Evolutionary conservation across 306 rosid species (phyloP).

Genomic region (Myrica gale): DNA sequence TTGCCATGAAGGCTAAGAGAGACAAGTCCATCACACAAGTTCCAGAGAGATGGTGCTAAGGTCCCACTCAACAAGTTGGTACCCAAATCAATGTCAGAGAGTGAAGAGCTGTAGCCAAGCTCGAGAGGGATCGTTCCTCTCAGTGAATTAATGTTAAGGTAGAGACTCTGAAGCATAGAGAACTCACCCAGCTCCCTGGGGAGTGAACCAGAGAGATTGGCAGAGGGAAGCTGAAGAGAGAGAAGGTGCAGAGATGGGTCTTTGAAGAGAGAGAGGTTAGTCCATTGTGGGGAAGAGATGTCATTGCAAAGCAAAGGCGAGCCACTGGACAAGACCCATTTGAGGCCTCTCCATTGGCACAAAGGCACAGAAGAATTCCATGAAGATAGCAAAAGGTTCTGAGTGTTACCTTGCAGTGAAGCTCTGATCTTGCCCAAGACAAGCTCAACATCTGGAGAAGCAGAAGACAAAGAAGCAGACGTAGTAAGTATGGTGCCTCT

Average conservation of each 20-base stretch:
- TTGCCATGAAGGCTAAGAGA: constrained; percentile 65
- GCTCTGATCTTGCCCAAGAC: constrained; percentile 66
- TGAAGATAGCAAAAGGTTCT: constrained; percentile 67
- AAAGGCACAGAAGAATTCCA: constrained; percentile 78
- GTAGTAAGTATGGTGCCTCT: constrained; percentile 1
- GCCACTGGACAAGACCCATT: constrained; percentile 76
- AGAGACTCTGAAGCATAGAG: constrained; percentile 75
- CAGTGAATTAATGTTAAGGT: constrained; percentile 69
- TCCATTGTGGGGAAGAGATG: constrained; percentile 77
- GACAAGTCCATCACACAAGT: constrained; percentile 71
- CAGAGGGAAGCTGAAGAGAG: constrained; percentile 89
- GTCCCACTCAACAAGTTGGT: constrained; percentile 54
- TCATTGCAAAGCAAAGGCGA: constrained; percentile 57
- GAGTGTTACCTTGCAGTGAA: constrained; percentile 65
- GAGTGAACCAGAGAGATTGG: constrained; percentile 87
- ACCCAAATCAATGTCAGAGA: constrained; percentile 73
- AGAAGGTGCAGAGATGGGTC: constrained; percentile 72
- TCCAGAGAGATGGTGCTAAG: constrained; percentile 83
- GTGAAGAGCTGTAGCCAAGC: constrained; percentile 77
- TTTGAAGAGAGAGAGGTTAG: constrained; percentile 59
- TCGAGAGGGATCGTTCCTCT: constrained; percentile 75
- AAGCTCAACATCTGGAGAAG: constrained; percentile 68
- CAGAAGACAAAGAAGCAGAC: constrained; percentile 29
- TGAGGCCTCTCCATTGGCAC: constrained; percentile 97
- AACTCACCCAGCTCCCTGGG: constrained; percentile 84